These are phyloP conservation scores for Cryphonectria parasitica DNA, from an alignment of 2,329 filamentous ascomycete genomes.

Conservation along the genomic window DNA sequence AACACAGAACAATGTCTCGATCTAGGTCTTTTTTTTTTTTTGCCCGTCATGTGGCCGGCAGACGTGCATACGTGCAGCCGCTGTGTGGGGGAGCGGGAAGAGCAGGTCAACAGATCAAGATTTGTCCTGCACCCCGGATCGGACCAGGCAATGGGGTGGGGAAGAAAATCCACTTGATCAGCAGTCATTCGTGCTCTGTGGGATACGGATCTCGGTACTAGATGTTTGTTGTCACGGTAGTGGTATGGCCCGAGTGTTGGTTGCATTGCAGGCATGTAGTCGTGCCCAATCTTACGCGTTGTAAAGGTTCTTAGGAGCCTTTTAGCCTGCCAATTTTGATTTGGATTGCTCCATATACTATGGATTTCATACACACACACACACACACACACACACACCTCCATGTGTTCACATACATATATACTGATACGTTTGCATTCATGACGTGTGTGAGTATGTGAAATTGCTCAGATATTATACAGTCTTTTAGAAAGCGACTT, in stretches of 20 bases:
- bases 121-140: neutral
- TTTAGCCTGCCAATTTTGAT: neutral
- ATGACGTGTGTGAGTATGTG: no score
- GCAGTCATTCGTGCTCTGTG: neutral
- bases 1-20: neutral
- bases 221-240: neutral
- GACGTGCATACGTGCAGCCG: conserved; percentile 11
- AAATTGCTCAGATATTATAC: neutral
- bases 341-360: neutral
- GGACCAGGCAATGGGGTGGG: neutral
- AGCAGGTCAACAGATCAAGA: neutral
- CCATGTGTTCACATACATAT: no score
- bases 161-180: neutral
- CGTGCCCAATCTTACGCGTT: neutral
- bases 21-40: neutral
- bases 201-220: neutral
- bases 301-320: neutral
- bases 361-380: no score
- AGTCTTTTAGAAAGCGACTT: neutral
- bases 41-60: conserved; percentile 15
- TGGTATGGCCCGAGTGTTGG: neutral
- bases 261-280: neutral
- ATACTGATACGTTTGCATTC: no score
- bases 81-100: neutral
- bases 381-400: no score